Evolutionary conservation across 2,329 filamentous ascomycete genomes (phyloP), one percentile per base, ranked within the genome.

Genomic region (Nectriaceae sp.): DNA sequence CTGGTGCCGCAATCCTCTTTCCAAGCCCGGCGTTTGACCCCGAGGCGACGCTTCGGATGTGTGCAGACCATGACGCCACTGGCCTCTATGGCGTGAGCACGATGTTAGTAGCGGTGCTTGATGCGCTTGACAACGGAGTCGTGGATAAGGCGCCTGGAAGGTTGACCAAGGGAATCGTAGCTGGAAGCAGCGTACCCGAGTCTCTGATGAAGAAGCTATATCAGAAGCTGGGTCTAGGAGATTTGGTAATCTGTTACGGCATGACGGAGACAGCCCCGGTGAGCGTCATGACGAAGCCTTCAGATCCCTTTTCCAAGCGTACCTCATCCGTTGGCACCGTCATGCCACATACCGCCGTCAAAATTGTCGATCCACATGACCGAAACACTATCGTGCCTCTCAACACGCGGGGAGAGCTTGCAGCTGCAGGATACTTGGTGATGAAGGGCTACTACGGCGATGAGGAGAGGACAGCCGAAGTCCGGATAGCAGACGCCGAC

Each of bases 371-470:
- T 62, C 83, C 87, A 0, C 54, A 54, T 1, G 82, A 96, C 61
- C 77, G 78, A 40, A 70, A 65, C 2, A 65, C 70, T 13, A 77
- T 87, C 8, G 62, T 96, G 1, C 79, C 82, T 0, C 66, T 89
- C 2, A 83, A 83, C 15, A 73, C 85, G 57, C 76, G 81, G 16
- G 94, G 94, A 18, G 94, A 97, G 70, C 75, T 97, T 3, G 90
- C 88, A 0, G 84, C 92, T 0, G 79, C 82, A 1, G 94, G 94
- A 0, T 97, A 97, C 63, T 76, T 91, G 3, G 81, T 96, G 26
- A 97, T 96, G 91, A 84, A 89, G 67, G 89, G 87, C 35, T 97
- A 99, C 70, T 97, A 85, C 82, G 81, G 74, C n/a, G 90, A 95
- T 63, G 75, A 79, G 11, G 78, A 67, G 20, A 78, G 77, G 53